A percentile compares a stretch with the other conserved stretches of the same genome.
Conservation (phyloP, 2,329 filamentous ascomycete species). For the Colletotrichum lentis region DNA sequence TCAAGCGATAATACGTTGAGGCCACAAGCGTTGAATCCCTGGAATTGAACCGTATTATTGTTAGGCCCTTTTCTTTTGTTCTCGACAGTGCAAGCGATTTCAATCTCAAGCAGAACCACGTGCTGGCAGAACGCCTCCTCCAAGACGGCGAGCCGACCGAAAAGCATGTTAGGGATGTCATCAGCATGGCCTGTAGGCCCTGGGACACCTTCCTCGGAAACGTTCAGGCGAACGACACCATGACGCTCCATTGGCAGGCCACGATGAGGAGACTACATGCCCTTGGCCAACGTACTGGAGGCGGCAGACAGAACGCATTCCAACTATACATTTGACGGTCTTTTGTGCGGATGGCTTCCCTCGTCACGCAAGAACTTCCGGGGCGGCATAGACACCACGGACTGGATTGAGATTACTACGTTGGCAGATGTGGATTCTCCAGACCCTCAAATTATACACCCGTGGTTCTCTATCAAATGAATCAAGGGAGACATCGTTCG, state of each 20-base stretch:
- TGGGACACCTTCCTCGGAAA: conserved; percentile 22
- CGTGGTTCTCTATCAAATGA: conserved; percentile 11
- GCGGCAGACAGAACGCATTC: conserved; percentile 4
- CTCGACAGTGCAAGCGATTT: conserved; percentile 6
- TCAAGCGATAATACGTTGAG: conserved; percentile 19
- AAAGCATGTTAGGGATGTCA: conserved; percentile 15
- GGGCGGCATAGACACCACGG: neutral
- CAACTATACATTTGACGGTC: conserved; percentile 4
- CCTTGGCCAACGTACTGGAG: neutral
- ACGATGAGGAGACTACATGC: conserved; percentile 11
- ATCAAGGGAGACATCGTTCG: conserved; percentile 18
- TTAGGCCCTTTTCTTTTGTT: conserved; percentile 1
- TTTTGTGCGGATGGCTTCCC: conserved; percentile 16
- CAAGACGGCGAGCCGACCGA: conserved; percentile 17
- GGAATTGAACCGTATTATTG: conserved; percentile 4
- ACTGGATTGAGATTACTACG: conserved; percentile 16
- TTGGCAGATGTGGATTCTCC: conserved; percentile 24
- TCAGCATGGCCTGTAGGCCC: neutral
- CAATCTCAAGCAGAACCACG: conserved; percentile 19
- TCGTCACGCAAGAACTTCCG: conserved; percentile 20
- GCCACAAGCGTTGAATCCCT: conserved; percentile 3
- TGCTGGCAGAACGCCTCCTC: conserved; percentile 13
- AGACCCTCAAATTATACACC: conserved; percentile 12
- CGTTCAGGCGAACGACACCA: conserved; percentile 16
- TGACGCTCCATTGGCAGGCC: conserved; percentile 8